These are phyloP conservation scores for Sordariomycetes sp. DNA, from an alignment of 2,329 filamentous ascomycete genomes.

Conservation along the genomic window DNA sequence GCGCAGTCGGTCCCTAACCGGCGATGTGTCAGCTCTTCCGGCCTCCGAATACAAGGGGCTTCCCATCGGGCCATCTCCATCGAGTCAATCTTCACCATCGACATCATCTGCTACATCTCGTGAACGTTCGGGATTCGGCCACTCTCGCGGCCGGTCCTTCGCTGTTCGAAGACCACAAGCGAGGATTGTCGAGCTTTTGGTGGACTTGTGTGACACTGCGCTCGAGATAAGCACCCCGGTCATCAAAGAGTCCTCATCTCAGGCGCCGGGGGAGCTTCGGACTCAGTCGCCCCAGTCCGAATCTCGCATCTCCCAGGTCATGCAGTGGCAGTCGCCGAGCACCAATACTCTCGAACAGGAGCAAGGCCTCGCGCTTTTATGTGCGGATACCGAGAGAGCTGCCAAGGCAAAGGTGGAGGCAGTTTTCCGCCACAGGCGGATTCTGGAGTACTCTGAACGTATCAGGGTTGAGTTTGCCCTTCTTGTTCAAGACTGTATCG, in stretches of 20 bases:
- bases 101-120: constrained; percentile 60
- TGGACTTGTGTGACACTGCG: constrained; percentile 92
- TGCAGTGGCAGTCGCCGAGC: constrained; percentile 93
- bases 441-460: constrained; percentile 90
- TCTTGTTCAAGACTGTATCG: constrained; percentile 89
- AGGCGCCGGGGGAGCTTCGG: constrained; percentile 61
- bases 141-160: constrained; percentile 74
- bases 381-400: constrained; percentile 74
- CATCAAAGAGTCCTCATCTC: constrained; percentile 68
- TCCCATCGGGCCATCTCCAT: constrained; percentile 64
- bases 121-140: constrained; percentile 64
- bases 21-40: constrained; percentile 34
- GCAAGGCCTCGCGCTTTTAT: constrained; percentile 76
- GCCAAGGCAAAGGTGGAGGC: constrained; percentile 86
- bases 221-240: constrained; percentile 89
- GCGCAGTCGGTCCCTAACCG: constrained; percentile 47
- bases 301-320: constrained; percentile 81
- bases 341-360: constrained; percentile 87
- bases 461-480: constrained; percentile 90
- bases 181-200: constrained; percentile 83
- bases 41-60: constrained; percentile 79
- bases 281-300: constrained; percentile 95
- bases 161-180: constrained; percentile 80
- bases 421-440: constrained; percentile 78
- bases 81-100: constrained; percentile 58